Conservation (phyloP, 441 rosid genomes). For the Croton setiger region DNA sequence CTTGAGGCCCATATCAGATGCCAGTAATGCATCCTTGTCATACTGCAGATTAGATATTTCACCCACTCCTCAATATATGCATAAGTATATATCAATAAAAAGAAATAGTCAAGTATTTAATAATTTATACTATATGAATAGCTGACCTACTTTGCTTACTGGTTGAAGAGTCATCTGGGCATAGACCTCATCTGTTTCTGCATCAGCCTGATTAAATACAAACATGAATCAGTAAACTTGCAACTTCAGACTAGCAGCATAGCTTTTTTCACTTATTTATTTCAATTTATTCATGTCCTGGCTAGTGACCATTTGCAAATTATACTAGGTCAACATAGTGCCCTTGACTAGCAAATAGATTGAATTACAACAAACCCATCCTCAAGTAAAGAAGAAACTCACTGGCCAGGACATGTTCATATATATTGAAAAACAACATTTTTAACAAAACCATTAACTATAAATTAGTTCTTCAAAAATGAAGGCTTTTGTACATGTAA, state of each 20-base stretch:
- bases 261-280: not conserved
- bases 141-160: slow-evolving; percentile 73
- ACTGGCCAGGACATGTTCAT: not conserved
- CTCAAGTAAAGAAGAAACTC: not conserved
- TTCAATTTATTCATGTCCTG: slow-evolving; percentile 1
- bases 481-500: slow-evolving; percentile 58
- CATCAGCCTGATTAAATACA: slow-evolving; percentile 69
- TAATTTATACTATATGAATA: slow-evolving; percentile 18
- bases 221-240: slow-evolving; percentile 9
- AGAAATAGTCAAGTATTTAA: not conserved
- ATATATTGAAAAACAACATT: not conserved
- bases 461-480: not conserved
- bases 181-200: slow-evolving; percentile 91
- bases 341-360: not conserved
- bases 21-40: slow-evolving; percentile 80
- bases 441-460: not conserved
- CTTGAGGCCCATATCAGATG: slow-evolving; percentile 81
- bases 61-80: slow-evolving; percentile 11
- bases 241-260: not conserved
- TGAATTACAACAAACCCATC: not conserved
- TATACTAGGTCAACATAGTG: not conserved
- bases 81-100: not conserved
- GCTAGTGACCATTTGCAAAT: not conserved
- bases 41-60: slow-evolving; percentile 39
- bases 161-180: slow-evolving; percentile 99